A percentile compares a stretch with the other conserved stretches of the same genome.
These are phyloP conservation scores for Cordyceps fumosorosea DNA, from an alignment of 2,329 filamentous ascomycete genomes.

Conservation along the genomic window DNA sequence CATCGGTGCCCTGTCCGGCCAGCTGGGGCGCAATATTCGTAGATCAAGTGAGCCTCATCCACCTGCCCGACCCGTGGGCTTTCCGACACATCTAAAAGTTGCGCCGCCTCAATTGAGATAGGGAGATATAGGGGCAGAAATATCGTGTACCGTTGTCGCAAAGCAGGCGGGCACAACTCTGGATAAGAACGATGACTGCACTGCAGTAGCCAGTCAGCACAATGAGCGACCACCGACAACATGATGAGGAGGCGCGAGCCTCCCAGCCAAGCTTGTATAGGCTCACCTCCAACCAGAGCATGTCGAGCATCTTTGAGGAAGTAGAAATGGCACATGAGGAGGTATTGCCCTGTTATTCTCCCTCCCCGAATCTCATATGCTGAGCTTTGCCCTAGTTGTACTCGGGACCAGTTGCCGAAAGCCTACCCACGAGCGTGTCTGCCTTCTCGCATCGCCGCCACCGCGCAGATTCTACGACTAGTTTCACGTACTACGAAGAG, in stretches of 20 bases:
- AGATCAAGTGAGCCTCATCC: too few relatives aligned
- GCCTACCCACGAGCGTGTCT: conserved; percentile 88
- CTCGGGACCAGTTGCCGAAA: conserved; percentile 88
- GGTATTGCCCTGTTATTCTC: conserved; percentile 37
- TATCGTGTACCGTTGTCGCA: neutral
- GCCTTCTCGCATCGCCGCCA: conserved; percentile 79
- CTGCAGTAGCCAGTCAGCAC: neutral
- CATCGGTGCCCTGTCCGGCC: too few relatives aligned
- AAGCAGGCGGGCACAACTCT: neutral
- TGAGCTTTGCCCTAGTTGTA: conserved; percentile 51
- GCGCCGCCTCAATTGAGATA: neutral
- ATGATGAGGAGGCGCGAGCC: conserved; percentile 3
- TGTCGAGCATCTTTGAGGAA: conserved; percentile 78
- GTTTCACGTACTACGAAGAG: conserved; percentile 83
- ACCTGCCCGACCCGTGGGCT: neutral
- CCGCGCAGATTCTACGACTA: conserved; percentile 76
- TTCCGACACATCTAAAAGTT: neutral
- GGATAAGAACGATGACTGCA: neutral
- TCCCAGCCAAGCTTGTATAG: conserved; percentile 45
- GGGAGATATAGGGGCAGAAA: neutral
- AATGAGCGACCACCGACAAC: conserved; percentile 3
- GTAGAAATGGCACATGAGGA: conserved; percentile 99
- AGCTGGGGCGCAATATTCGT: too few relatives aligned
- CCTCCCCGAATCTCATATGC: neutral
- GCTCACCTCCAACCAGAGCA: conserved; percentile 63